Conservation (phyloP, 202 grass and related monocot genomes). For the Dendrocalamus latiflorus region DNA sequence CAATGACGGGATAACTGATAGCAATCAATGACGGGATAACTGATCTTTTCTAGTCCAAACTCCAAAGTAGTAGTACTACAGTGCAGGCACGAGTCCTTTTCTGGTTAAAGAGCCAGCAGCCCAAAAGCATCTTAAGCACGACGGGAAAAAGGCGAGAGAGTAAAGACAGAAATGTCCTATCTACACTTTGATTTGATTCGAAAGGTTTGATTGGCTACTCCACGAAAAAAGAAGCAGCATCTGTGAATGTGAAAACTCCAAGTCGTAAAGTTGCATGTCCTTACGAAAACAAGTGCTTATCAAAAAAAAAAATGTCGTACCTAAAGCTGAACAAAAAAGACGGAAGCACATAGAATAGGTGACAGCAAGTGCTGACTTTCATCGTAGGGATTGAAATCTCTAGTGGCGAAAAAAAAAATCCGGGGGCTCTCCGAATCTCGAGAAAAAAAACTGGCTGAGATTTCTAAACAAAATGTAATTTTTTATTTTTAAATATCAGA, state of each 20-base stretch:
- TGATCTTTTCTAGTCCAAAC: neutral
- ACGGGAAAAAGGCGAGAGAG: neutral
- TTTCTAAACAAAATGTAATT: no score
- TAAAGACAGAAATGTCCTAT: neutral
- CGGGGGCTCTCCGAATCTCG: no score
- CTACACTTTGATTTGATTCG: neutral
- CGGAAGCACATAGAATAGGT: neutral
- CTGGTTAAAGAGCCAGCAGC: neutral
- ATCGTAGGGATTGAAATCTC: neutral
- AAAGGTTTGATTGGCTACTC: constrained; percentile 1
- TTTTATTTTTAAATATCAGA: no score
- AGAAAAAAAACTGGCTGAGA: no score
- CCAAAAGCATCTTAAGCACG: constrained; percentile 20
- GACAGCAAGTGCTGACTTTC: neutral
- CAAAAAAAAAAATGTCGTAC: neutral
- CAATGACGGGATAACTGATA: no score
- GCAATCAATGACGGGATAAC: no score
- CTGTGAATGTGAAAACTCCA: neutral
- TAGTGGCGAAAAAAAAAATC: no score
- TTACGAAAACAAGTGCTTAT: neutral
- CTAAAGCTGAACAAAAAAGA: neutral
- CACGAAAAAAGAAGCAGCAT: neutral
- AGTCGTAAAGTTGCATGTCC: neutral
- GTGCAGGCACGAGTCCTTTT: neutral
- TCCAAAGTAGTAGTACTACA: neutral